Conservation (phyloP, 768 basidiomycete genomes). For the Boletus rufocinnamomeus region DNA sequence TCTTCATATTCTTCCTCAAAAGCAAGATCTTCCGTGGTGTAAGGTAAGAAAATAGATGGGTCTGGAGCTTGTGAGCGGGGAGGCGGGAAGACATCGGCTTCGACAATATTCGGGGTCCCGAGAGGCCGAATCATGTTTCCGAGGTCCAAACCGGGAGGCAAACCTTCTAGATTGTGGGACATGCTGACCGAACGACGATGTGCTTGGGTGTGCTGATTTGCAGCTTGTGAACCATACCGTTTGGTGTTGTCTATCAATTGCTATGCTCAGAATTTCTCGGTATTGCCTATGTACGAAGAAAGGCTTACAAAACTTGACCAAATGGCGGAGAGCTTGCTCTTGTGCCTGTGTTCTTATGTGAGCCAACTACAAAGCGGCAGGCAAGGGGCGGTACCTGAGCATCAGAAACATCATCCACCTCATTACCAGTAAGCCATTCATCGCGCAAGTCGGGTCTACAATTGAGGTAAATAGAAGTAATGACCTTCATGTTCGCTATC, state of each 20-base stretch:
- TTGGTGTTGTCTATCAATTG: slow-evolving; percentile 75
- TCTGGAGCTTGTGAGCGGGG: slow-evolving; percentile 84
- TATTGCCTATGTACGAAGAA: slow-evolving; percentile 1
- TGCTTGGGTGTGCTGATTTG: slow-evolving; percentile 51
- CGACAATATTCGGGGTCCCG: slow-evolving; percentile 75
- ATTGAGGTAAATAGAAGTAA: slow-evolving; percentile 96
- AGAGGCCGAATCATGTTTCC: slow-evolving; percentile 72
- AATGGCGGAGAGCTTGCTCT: slow-evolving; percentile 89
- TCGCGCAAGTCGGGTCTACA: slow-evolving; percentile 96
- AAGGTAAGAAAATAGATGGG: slow-evolving; percentile 82
- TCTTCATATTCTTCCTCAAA: slow-evolving; percentile 98
- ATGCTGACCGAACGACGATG: slow-evolving; percentile 85
- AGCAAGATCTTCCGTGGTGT: slow-evolving; percentile 90
- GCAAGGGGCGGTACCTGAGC: slow-evolving; percentile 62
- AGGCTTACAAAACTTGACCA: slow-evolving; percentile 89
- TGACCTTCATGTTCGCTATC: slow-evolving; percentile 98
- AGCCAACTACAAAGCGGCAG: slow-evolving; percentile 7
- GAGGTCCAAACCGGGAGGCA: slow-evolving; percentile 73
- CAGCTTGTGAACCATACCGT: slow-evolving; percentile 71
- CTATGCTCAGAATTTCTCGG: slow-evolving; percentile 10
- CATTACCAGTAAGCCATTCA: slow-evolving; percentile 94
- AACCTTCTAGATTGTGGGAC: slow-evolving; percentile 77
- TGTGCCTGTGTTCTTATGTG: slow-evolving; percentile 62
- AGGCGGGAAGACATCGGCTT: slow-evolving; percentile 95
- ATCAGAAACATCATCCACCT: slow-evolving; percentile 90